A percentile compares a stretch with the other conserved stretches of the same genome.
These are phyloP conservation scores for Penicillium sp. DNA, from an alignment of 2,329 filamentous ascomycete genomes.

Conservation along the genomic window DNA sequence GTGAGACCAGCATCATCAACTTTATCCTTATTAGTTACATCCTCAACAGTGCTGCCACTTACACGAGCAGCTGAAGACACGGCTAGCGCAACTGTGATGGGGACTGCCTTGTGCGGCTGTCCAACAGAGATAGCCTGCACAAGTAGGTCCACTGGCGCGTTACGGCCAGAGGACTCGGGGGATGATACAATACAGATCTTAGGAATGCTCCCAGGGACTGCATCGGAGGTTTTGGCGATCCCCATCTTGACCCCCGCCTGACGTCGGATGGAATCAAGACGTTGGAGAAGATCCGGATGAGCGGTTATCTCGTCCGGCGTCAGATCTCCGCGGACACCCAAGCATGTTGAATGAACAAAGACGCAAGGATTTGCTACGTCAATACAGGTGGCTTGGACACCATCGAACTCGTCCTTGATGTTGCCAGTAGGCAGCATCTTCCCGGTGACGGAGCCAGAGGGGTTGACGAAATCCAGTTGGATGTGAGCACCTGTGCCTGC, in stretches of 20 bases:
- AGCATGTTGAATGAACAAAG: conserved; percentile 53
- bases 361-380: conserved; percentile 65
- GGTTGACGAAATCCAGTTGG: conserved; percentile 60
- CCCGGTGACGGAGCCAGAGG: conserved; percentile 63
- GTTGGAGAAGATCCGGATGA: conserved; percentile 43
- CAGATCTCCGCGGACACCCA: conserved; percentile 41
- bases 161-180: conserved; percentile 34
- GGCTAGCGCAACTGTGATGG: conserved; percentile 56
- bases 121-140: conserved; percentile 54
- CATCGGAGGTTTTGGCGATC: conserved; percentile 46
- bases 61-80: conserved; percentile 51
- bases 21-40: conserved; percentile 22
- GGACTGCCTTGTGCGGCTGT: conserved; percentile 57
- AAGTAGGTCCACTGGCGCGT: conserved; percentile 34
- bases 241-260: conserved; percentile 62
- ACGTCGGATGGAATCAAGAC: conserved; percentile 57
- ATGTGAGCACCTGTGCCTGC: conserved; percentile 57
- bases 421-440: conserved; percentile 60
- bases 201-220: conserved; percentile 56
- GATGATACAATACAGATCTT: conserved; percentile 60
- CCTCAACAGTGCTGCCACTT: conserved; percentile 39
- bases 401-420: conserved; percentile 50
- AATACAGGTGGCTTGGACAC: conserved; percentile 55
- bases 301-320: conserved; percentile 55
- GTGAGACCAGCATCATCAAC: conserved; percentile 36